Evolutionary conservation across 768 basidiomycete species (phyloP).

Genomic region (Mycena albidolilacea): DNA sequence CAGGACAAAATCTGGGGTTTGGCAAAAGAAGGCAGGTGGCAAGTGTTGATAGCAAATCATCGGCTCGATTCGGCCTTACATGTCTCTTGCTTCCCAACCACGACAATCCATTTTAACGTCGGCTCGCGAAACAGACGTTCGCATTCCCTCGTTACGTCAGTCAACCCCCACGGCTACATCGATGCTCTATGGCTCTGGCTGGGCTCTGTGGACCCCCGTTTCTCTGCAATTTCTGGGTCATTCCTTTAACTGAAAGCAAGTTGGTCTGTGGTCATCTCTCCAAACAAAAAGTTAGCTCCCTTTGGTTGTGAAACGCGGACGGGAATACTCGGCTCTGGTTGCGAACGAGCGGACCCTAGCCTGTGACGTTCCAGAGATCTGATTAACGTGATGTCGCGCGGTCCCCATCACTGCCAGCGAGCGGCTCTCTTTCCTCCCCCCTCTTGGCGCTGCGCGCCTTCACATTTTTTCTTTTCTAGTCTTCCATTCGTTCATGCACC

Average conservation of each 20-base stretch:
- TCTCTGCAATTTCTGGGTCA: neutral
- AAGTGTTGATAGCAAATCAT: conserved; percentile 7
- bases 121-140: conserved; percentile 4
- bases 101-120: conserved; percentile 8
- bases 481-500: conserved; percentile 17
- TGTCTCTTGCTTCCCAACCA: conserved; percentile 21
- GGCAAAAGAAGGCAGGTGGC: neutral
- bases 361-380: conserved; percentile 4
- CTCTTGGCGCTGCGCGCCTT: conserved; percentile 24
- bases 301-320: conserved; percentile 25
- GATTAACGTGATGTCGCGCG: conserved; percentile 12
- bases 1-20: too few relatives aligned
- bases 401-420: conserved; percentile 17
- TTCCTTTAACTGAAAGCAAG: conserved; percentile 2
- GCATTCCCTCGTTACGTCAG: too few relatives aligned
- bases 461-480: conserved; percentile 20
- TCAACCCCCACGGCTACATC: neutral
- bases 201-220: too few relatives aligned
- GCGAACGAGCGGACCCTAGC: conserved; percentile 4
- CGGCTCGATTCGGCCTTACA: neutral
- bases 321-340: neutral
- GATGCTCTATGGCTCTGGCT: neutral
- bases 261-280: neutral
- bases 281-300: conserved; percentile 1
- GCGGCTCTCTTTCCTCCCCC: conserved; percentile 19